Percentiles rank a stretch among this genome's conserved stretches.
These are phyloP conservation scores for Trametes pubescens DNA, from an alignment of 1,284 basidiomycete genomes.

Conservation along the genomic window DNA sequence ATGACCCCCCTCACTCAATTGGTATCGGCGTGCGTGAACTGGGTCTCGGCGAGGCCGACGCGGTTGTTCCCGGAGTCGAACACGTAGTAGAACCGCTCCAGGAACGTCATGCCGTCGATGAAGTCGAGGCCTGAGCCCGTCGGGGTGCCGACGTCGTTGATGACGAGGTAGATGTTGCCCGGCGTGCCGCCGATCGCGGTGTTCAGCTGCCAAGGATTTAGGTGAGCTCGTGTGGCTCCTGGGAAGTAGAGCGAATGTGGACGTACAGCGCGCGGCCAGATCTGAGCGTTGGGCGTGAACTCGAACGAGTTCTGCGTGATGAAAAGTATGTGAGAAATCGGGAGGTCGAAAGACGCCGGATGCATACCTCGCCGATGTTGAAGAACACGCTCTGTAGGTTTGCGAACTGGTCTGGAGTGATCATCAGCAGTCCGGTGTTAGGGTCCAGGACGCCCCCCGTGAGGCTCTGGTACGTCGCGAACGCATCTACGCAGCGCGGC, in stretches of 20 bases:
- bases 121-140: conserved; percentile 42
- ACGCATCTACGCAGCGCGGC: conserved; percentile 9
- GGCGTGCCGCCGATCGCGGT: conserved; percentile 39
- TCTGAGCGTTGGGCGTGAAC: conserved; percentile 62
- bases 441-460: conserved; percentile 38
- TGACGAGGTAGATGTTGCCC: conserved; percentile 40
- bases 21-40: conserved; percentile 47
- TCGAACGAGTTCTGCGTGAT: conserved; percentile 42
- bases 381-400: conserved; percentile 40
- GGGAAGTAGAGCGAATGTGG: background rate
- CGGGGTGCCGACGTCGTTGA: conserved; percentile 35
- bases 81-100: conserved; percentile 75
- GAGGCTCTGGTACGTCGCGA: conserved; percentile 33
- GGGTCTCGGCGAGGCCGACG: conserved; percentile 55
- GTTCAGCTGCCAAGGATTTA: conserved; percentile 35
- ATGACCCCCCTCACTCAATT: conserved; percentile 42
- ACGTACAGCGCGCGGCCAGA: conserved; percentile 57
- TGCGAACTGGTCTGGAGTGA: conserved; percentile 36
- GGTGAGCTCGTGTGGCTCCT: background rate
- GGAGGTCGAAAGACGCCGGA: background rate
- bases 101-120: conserved; percentile 44
- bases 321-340: conserved; percentile 10
- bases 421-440: conserved; percentile 38
- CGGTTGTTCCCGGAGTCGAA: conserved; percentile 61
- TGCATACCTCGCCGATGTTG: conserved; percentile 36